Evolutionary conservation across 495 filamentous ascomycete species (phyloP).

Genomic region (Friedmanniomyces simplex): DNA sequence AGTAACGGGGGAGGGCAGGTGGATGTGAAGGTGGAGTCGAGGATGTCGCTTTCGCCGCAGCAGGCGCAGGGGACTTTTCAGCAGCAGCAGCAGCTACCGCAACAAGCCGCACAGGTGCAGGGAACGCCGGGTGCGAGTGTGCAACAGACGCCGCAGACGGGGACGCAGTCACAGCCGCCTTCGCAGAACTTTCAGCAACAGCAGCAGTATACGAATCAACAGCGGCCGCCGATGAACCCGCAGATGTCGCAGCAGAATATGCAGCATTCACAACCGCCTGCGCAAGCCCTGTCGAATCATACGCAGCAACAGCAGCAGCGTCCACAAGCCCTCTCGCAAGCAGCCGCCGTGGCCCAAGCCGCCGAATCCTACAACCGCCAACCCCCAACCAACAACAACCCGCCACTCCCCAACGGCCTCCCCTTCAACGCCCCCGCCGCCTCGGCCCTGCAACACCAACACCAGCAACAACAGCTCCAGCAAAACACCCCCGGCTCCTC

Average conservation of each 20-base stretch:
- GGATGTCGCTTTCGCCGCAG: conserved; percentile 4
- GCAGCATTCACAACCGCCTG: conserved; percentile 7
- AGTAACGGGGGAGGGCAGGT: conserved; percentile 1
- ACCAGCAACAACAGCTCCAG: not conserved
- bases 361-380: conserved; percentile 28
- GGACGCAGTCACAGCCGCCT: conserved; percentile 23
- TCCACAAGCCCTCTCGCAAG: conserved; percentile 50
- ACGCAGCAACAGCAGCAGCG: conserved; percentile 16
- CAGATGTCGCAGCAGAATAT: conserved; percentile 4
- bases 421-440: conserved; percentile 29
- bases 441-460: conserved; percentile 39
- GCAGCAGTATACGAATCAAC: conserved; percentile 1
- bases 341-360: conserved; percentile 51
- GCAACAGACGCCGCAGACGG: conserved; percentile 15
- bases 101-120: conserved; percentile 6
- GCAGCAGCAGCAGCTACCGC: conserved; percentile 15
- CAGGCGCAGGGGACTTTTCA: conserved; percentile 7
- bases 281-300: conserved; percentile 1
- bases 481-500: not conserved
- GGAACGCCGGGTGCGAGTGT: conserved; percentile 8
- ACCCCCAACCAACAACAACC: conserved; percentile 23
- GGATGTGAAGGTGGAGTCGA: conserved; percentile 8
- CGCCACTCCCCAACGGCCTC: conserved; percentile 25
- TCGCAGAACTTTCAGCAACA: conserved; percentile 17
- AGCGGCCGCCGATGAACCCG: conserved; percentile 4